Conservation (phyloP, 1,139 yeast species). For the Pneumocystis murina region DNA sequence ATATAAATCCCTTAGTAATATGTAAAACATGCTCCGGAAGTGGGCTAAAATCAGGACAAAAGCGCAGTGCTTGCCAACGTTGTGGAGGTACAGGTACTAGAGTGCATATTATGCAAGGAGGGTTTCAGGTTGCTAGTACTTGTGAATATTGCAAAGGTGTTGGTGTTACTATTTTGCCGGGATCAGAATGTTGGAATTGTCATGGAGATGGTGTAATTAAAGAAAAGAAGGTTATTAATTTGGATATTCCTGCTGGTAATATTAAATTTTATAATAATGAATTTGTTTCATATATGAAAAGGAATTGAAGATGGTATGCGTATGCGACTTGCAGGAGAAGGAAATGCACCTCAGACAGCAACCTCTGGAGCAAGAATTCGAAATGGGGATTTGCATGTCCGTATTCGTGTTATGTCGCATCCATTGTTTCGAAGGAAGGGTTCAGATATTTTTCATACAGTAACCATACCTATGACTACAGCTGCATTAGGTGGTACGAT, state of each 20-base stretch:
- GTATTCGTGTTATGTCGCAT: constrained; percentile 66
- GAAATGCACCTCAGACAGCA: constrained; percentile 54
- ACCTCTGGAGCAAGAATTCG: constrained; percentile 22
- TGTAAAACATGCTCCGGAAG: constrained; percentile 72
- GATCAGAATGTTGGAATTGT: constrained; percentile 64
- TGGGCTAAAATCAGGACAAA: constrained; percentile 66
- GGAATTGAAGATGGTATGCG: constrained; percentile 65
- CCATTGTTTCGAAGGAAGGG: constrained; percentile 52
- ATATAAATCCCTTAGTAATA: constrained; percentile 58
- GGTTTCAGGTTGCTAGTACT: constrained; percentile 93
- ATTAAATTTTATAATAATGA: not conserved
- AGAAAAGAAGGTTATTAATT: constrained; percentile 48
- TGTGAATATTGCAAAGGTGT: constrained; percentile 79
- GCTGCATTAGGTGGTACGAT: constrained; percentile 92
- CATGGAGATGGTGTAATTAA: constrained; percentile 80
- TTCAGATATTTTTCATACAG: constrained; percentile 45
- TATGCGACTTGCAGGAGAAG: constrained; percentile 72
- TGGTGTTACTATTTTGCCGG: constrained; percentile 59
- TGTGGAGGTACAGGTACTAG: constrained; percentile 93
- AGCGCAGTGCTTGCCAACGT: constrained; percentile 62
- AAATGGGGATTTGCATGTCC: constrained; percentile 67
- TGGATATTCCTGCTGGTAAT: constrained; percentile 72
- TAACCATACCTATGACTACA: constrained; percentile 77
- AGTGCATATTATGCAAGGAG: constrained; percentile 74
- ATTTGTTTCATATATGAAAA: not conserved